phyloP scores from a whole-genome alignment of 208 protist genomes.

The Wallacemonas sp. region DNA sequence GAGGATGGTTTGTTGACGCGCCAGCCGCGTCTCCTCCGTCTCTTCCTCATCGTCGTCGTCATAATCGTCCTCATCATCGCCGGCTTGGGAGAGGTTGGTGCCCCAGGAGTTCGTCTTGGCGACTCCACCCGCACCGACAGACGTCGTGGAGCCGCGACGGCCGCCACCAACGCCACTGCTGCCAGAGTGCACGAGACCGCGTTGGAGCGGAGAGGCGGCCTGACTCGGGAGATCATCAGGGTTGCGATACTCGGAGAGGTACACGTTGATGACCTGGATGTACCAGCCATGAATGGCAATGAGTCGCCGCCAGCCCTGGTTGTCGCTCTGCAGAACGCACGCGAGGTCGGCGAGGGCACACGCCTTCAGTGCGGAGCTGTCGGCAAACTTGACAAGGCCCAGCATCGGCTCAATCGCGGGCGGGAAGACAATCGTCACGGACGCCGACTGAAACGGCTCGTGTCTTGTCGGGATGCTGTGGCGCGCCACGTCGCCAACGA shows the following conservation, averaged over 20 bases:
- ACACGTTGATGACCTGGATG: constrained; percentile 54
- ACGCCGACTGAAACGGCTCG: constrained; percentile 21
- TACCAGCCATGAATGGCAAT: constrained; percentile 72
- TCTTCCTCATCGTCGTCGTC: not conserved
- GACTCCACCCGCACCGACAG: not conserved
- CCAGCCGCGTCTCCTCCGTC: not conserved
- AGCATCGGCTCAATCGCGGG: constrained; percentile 58
- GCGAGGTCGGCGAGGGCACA: constrained; percentile 57
- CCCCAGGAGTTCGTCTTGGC: not conserved
- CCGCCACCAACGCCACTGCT: not conserved
- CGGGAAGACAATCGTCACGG: constrained; percentile 49
- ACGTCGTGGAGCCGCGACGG: not conserved
- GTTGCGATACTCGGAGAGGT: constrained; percentile 35
- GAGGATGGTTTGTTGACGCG: constrained; percentile 14
- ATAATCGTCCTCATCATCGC: not conserved
- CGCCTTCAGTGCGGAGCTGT: constrained; percentile 39
- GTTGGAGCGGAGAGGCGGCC: constrained; percentile 17
- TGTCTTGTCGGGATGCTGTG: constrained; percentile 31
- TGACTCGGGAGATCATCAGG: not conserved
- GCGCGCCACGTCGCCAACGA: constrained; percentile 72
- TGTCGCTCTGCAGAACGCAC: constrained; percentile 53
- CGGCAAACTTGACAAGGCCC: constrained; percentile 50
- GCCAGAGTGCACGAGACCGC: not conserved
- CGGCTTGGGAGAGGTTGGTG: not conserved
- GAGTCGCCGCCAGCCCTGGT: constrained; percentile 60